Evolutionary conservation across 768 basidiomycete genomes (phyloP).

Genomic region (Phanerochaete carnosa): DNA sequence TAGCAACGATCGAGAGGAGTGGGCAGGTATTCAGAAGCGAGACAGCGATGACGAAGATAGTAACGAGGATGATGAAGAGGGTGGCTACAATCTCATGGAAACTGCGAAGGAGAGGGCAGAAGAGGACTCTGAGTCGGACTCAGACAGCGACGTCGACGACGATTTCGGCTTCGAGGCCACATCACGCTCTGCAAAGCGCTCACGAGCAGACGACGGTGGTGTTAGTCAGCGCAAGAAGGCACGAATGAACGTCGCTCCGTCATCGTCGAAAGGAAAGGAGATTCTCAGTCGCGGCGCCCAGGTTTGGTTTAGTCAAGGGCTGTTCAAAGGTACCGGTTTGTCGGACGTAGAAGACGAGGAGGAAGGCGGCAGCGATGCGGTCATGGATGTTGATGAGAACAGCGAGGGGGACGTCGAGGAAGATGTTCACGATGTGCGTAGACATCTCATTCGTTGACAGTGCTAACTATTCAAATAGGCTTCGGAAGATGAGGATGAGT

Average conservation of each 20-base stretch:
- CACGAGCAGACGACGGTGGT: constrained; percentile 24
- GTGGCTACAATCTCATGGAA: constrained; percentile 72
- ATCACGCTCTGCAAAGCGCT: constrained; percentile 38
- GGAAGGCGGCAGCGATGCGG: constrained; percentile 30
- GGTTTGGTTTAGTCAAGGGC: constrained; percentile 94
- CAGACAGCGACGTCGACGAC: constrained; percentile 43
- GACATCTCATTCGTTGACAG: background rate
- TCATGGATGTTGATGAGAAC: constrained; percentile 28
- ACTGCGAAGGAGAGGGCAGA: constrained; percentile 45
- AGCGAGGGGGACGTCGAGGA: background rate
- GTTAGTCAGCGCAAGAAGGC: constrained; percentile 42
- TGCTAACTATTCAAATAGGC: background rate
- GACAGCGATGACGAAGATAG: constrained; percentile 40
- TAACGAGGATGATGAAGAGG: constrained; percentile 37
- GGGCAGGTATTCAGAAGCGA: constrained; percentile 64
- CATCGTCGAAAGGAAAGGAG: constrained; percentile 31
- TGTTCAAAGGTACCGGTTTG: constrained; percentile 68
- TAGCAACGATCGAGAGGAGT: constrained; percentile 74
- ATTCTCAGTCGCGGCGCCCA: constrained; percentile 54
- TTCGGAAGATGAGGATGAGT: constrained; percentile 53
- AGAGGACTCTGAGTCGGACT: constrained; percentile 50
- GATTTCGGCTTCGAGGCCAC: constrained; percentile 33
- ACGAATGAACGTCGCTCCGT: constrained; percentile 33
- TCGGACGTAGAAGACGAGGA: constrained; percentile 39
- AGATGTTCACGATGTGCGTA: background rate